Evolutionary conservation across 2,329 filamentous ascomycete species (phyloP).

Genomic region (Aspergillus quadricinctus): DNA sequence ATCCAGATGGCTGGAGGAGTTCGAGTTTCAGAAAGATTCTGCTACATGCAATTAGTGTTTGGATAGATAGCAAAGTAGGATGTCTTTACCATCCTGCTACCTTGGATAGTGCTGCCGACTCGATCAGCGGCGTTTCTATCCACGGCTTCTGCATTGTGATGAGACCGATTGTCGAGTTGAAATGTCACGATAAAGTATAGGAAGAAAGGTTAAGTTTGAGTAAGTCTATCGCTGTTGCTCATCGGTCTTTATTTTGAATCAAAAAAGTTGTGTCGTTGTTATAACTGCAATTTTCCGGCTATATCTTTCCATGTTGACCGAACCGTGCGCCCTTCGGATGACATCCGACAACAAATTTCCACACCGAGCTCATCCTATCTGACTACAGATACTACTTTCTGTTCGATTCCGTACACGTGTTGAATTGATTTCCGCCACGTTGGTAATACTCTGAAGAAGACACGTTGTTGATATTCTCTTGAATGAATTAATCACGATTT

Average conservation of each 20-base stretch:
- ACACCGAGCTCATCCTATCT: not conserved
- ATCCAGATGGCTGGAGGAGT: constrained; percentile 72
- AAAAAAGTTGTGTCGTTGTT: not conserved
- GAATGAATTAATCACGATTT: not conserved
- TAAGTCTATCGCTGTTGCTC: not conserved
- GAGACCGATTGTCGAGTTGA: not conserved
- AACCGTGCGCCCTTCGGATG: not conserved
- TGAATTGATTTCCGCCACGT: not conserved
- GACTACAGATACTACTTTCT: not conserved
- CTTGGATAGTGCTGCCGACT: constrained; percentile 33
- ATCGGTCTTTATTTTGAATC: not conserved
- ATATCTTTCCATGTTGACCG: not conserved
- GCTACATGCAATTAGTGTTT: constrained; percentile 32
- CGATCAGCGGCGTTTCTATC: constrained; percentile 38
- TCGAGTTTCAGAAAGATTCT: constrained; percentile 80
- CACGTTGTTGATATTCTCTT: not conserved
- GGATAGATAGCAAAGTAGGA: not conserved
- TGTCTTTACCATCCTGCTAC: constrained; percentile 34
- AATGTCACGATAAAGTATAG: not conserved
- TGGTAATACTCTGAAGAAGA: not conserved
- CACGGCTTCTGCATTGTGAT: constrained; percentile 24
- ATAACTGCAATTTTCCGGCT: not conserved
- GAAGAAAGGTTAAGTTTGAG: not conserved
- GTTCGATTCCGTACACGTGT: not conserved
- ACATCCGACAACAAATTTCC: not conserved